Percentiles rank a stretch among this genome's conserved stretches.
Evolutionary conservation across 163 green algal genomes (phyloP).

Genomic region (Scenedesmus sp.): DNA sequence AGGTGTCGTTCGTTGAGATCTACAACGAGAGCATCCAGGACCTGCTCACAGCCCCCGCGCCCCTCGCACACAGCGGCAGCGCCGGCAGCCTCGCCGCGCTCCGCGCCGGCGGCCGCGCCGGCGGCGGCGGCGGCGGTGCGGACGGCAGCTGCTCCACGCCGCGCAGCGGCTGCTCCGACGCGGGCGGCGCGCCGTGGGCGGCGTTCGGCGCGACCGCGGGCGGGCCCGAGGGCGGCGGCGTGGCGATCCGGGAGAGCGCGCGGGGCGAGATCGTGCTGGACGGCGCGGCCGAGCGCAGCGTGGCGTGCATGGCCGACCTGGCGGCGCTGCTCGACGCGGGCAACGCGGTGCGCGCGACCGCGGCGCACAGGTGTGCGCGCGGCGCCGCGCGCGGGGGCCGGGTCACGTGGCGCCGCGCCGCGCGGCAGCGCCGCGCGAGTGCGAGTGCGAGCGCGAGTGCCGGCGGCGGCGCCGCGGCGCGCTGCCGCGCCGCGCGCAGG

Average conservation of each 20-base stretch:
- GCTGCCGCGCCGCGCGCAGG: too few relatives aligned
- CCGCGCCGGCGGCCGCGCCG: too few relatives aligned
- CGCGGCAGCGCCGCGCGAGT: neutral
- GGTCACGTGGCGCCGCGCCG: neutral
- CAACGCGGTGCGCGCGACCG: constrained; percentile 55
- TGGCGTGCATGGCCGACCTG: constrained; percentile 47
- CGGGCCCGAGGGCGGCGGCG: constrained; percentile 8
- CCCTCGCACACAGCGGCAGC: neutral
- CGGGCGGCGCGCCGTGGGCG: too few relatives aligned
- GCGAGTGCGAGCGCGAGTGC: neutral
- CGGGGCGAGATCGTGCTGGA: constrained; percentile 54
- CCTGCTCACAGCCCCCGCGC: constrained; percentile 36
- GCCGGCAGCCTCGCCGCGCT: neutral
- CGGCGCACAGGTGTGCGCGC: constrained; percentile 49
- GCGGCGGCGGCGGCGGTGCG: neutral
- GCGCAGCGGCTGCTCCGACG: neutral
- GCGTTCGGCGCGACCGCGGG: too few relatives aligned
- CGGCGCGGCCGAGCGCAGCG: constrained; percentile 45
- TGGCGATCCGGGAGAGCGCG: constrained; percentile 42
- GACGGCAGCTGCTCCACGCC: neutral
- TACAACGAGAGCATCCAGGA: constrained; percentile 56
- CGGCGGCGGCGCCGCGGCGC: neutral
- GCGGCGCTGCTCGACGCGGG: constrained; percentile 51
- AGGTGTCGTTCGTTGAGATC: constrained; percentile 59
- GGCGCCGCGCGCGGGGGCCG: neutral